phyloP scores from a whole-genome alignment of 495 filamentous ascomycete species.

The Bombardia bombarda region DNA sequence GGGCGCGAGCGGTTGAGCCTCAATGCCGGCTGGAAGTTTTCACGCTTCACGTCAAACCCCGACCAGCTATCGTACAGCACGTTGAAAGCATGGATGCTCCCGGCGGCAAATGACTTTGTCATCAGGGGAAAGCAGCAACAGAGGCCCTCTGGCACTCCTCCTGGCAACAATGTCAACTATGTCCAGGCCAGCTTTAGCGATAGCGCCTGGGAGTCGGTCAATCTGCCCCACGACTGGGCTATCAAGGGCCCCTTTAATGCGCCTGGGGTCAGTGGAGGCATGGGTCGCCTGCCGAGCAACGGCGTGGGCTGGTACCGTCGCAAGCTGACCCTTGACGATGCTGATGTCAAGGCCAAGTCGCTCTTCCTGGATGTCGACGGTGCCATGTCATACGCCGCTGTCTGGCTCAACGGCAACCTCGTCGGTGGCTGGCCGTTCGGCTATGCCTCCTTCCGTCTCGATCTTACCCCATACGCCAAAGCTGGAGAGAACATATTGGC shows the following conservation, averaged over 20 bases:
- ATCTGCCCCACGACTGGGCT: slow-evolving; percentile 42
- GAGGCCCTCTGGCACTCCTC: slow-evolving; percentile 3
- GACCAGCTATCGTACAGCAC: slow-evolving; percentile 18
- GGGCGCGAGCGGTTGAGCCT: slow-evolving; percentile 13
- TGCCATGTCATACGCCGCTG: slow-evolving; percentile 41
- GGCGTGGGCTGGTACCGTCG: slow-evolving; percentile 45
- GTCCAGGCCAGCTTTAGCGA: slow-evolving; percentile 9
- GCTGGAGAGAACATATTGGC: slow-evolving; percentile 35
- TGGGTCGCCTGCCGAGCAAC: slow-evolving; percentile 47
- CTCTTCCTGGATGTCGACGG: slow-evolving; percentile 42
- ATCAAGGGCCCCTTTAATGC: slow-evolving; percentile 39
- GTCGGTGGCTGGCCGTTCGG: slow-evolving; percentile 45
- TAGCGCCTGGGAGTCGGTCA: slow-evolving; percentile 10
- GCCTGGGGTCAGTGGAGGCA: slow-evolving; percentile 43
- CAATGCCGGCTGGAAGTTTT: slow-evolving; percentile 20
- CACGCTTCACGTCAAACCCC: slow-evolving; percentile 17
- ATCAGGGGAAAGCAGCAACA: slow-evolving; percentile 11
- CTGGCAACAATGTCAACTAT: slow-evolving; percentile 3
- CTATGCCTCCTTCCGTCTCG: slow-evolving; percentile 41
- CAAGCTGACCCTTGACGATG: slow-evolving; percentile 19
- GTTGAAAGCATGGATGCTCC: slow-evolving; percentile 22
- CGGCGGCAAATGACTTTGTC: slow-evolving; percentile 17
- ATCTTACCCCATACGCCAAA: slow-evolving; percentile 36
- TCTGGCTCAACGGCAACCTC: slow-evolving; percentile 44
- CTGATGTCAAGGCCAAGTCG: slow-evolving; percentile 24